A percentile compares a stretch with the other conserved stretches of the same genome.
Evolutionary conservation across 345 rosid species (phyloP).

Genomic region (Dimocarpus longan): DNA sequence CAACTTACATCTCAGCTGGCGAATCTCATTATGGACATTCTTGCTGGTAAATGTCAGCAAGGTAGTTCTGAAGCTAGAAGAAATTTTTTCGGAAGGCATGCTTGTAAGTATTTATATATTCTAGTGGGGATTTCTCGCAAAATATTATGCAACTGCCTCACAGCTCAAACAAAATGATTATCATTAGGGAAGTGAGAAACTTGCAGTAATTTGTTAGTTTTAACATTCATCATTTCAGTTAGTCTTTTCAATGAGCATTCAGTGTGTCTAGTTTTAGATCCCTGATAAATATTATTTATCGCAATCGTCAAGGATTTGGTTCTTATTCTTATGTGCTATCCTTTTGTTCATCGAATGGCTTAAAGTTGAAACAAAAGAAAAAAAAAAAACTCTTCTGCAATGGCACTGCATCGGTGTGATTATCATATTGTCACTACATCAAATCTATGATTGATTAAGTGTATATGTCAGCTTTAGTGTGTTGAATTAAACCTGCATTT

Average conservation of each 20-base stretch:
- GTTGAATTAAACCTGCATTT: background rate
- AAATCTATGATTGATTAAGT: background rate
- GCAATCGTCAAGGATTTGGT: background rate
- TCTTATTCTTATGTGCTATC: background rate
- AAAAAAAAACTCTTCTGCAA: background rate
- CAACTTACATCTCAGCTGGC: slow-evolving; percentile 92
- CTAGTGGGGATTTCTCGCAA: background rate
- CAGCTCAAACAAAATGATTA: background rate
- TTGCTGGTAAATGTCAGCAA: slow-evolving; percentile 70
- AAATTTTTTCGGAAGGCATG: slow-evolving; percentile 58
- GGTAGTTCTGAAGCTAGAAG: slow-evolving; percentile 59
- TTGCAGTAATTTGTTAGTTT: background rate
- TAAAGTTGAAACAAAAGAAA: background rate
- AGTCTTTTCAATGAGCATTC: background rate
- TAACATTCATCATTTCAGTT: background rate
- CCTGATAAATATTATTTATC: background rate
- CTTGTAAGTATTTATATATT: slow-evolving; percentile 33
- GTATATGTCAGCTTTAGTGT: background rate
- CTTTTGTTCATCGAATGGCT: background rate
- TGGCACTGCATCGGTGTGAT: background rate
- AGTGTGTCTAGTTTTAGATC: background rate
- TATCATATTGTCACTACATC: background rate
- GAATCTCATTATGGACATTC: slow-evolving; percentile 87
- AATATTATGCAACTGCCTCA: background rate
- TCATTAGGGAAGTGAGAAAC: background rate